phyloP scores from a whole-genome alignment of 371 early-diverging fungal species.

The Amoeboradix gromovi region DNA sequence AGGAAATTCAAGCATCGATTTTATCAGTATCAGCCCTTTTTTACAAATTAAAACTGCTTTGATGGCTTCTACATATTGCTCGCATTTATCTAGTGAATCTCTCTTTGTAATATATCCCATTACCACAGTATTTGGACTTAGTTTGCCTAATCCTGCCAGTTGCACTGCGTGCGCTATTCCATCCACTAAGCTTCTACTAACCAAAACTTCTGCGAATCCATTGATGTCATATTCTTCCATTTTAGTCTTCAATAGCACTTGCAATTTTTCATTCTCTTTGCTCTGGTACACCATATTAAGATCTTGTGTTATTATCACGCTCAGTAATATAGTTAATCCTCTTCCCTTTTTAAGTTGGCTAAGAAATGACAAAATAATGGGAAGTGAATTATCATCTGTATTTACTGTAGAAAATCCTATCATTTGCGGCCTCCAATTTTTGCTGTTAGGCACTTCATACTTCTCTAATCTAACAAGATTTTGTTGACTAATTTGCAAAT shows the following conservation, averaged over 20 bases:
- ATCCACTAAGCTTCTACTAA: conserved; percentile 1
- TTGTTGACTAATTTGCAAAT: conserved; percentile 9
- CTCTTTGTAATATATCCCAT: conserved; percentile 7
- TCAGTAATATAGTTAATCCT: conserved; percentile 4
- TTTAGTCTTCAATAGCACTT: background rate
- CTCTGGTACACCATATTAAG: background rate
- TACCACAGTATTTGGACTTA: conserved; percentile 11
- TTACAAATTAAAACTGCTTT: conserved; percentile 5
- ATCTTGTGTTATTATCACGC: background rate
- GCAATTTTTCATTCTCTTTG: background rate
- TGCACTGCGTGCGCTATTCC: conserved; percentile 8
- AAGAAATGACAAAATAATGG: conserved; percentile 3
- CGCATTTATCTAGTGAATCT: background rate
- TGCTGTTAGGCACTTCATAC: conserved; percentile 1
- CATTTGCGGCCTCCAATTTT: conserved; percentile 12
- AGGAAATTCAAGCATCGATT: conserved; percentile 3
- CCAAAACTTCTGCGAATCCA: conserved; percentile 7
- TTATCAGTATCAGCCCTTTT: conserved; percentile 7
- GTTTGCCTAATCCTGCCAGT: conserved; percentile 7
- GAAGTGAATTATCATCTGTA: background rate
- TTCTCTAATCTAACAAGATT: conserved; percentile 8
- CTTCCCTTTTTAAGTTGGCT: conserved; percentile 8
- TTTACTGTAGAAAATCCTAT: conserved; percentile 3
- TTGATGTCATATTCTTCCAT: conserved; percentile 4
- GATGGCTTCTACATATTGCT: conserved; percentile 5